Evolutionary conservation across 1,284 basidiomycete species (phyloP).

Genomic region (Melampsora larici-populina): DNA sequence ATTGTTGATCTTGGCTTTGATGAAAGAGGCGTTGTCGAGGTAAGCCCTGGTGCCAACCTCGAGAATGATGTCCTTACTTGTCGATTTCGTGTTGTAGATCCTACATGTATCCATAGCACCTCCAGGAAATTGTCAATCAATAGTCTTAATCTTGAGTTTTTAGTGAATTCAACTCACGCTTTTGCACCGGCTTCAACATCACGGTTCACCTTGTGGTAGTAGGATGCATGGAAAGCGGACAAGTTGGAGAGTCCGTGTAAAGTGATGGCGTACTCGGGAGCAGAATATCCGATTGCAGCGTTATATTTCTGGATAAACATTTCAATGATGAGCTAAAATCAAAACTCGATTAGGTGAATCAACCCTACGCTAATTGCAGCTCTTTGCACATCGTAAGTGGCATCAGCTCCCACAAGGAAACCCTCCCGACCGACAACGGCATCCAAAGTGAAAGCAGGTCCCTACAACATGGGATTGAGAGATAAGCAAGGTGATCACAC

Average conservation of each 20-base stretch:
- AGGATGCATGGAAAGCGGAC: conserved; percentile 88
- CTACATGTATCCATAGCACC: conserved; percentile 53
- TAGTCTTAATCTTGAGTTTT: not conserved
- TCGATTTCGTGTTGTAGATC: conserved; percentile 89
- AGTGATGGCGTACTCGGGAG: conserved; percentile 94
- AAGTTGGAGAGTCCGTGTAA: conserved; percentile 93
- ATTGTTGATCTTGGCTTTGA: conserved; percentile 99
- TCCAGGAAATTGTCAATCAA: not conserved
- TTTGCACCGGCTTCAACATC: conserved; percentile 98
- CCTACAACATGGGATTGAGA: not conserved
- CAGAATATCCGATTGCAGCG: conserved; percentile 86
- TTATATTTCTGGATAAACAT: conserved; percentile 65
- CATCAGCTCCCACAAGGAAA: conserved; percentile 94
- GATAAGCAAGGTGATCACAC: conserved; percentile 18
- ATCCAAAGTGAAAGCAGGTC: conserved; percentile 39
- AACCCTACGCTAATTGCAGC: conserved; percentile 68
- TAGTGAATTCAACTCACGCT: conserved; percentile 54
- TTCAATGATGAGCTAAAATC: not conserved
- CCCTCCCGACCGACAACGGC: conserved; percentile 85
- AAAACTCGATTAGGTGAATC: not conserved
- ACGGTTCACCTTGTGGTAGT: conserved; percentile 93
- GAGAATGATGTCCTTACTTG: conserved; percentile 76
- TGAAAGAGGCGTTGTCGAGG: conserved; percentile 68
- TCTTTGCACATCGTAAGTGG: conserved; percentile 91
- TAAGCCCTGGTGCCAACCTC: conserved; percentile 92